Evolutionary conservation across 2,329 filamentous ascomycete genomes (phyloP).

Genomic region (Biscogniauxia mediterranea): DNA sequence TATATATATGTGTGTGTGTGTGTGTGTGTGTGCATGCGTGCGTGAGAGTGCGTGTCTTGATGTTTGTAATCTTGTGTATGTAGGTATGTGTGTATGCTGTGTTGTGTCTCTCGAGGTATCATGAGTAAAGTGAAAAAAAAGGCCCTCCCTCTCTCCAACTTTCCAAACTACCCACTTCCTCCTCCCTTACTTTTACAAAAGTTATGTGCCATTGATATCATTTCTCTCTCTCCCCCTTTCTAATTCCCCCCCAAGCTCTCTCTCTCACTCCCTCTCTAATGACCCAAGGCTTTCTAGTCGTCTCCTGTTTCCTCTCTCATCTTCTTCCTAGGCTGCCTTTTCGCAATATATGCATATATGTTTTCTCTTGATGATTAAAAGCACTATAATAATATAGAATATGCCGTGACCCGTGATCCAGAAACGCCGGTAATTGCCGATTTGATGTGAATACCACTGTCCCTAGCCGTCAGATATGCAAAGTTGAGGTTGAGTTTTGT

Average conservation of each 20-base stretch:
- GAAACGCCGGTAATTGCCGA: neutral
- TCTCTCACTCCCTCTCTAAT: neutral
- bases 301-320: neutral
- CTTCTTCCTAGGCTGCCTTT: neutral
- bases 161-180: too few species aligned
- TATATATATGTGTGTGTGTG: too few species aligned
- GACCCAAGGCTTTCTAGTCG: neutral
- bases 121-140: too few species aligned
- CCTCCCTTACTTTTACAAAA: too few species aligned
- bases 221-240: neutral
- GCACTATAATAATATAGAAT: neutral
- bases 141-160: too few species aligned
- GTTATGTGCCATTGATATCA: too few species aligned
- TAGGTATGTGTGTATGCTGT: too few species aligned
- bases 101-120: too few species aligned
- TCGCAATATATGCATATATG: neutral
- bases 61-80: too few species aligned
- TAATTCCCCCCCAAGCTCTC: neutral
- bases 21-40: too few species aligned
- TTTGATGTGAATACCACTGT: neutral
- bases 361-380: neutral
- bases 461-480: neutral
- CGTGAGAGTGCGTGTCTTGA: too few species aligned
- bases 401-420: neutral
- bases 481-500: neutral